Conservation (phyloP, 345 rosid species). For the Carallia pectinifolia region DNA sequence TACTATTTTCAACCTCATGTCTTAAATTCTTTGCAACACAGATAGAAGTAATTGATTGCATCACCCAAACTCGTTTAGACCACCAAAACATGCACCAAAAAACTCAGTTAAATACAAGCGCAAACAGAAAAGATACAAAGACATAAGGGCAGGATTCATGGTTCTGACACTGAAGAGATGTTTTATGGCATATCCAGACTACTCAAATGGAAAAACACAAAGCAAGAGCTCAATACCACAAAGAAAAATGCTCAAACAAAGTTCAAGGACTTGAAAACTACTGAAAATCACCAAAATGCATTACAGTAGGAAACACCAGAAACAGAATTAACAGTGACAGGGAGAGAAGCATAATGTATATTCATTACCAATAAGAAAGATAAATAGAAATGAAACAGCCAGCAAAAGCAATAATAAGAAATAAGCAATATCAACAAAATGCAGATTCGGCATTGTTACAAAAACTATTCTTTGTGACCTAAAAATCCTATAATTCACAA, state of each 20-base stretch:
- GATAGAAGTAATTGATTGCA: background rate
- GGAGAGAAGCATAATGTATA: no score
- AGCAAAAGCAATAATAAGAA: background rate
- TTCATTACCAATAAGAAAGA: no score
- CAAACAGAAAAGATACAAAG: constrained; percentile 10
- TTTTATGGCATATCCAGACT: no score
- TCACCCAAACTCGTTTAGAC: constrained; percentile 4
- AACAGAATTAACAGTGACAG: background rate
- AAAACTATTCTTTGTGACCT: constrained; percentile 1
- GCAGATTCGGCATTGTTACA: background rate
- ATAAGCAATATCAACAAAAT: background rate
- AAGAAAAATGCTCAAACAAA: constrained; percentile 1
- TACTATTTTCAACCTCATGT: background rate
- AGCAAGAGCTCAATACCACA: no score
- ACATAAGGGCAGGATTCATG: background rate
- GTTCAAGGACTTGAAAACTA: background rate
- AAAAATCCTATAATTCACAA: background rate
- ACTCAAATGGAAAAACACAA: no score
- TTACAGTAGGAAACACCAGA: background rate
- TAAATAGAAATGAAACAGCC: background rate
- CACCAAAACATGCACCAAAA: constrained; percentile 1
- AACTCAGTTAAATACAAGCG: constrained; percentile 5
- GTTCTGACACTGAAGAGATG: no score
- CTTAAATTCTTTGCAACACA: constrained; percentile 5
- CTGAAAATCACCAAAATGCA: background rate